A percentile compares a stretch with the other conserved stretches of the same genome.
Conservation (phyloP, 169 alveolate genomes). For the Babesia bovis region DNA sequence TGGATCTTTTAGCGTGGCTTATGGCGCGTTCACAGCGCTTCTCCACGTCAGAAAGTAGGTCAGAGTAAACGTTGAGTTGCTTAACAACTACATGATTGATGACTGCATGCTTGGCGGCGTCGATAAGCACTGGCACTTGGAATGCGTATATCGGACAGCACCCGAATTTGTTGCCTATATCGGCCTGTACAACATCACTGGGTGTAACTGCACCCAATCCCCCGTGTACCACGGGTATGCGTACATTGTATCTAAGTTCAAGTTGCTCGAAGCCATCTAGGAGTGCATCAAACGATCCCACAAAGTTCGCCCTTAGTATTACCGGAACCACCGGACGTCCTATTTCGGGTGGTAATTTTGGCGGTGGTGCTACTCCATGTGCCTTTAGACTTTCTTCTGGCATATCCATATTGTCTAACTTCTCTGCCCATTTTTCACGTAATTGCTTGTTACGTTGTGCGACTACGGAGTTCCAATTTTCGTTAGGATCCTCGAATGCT, state of each 20-base stretch:
- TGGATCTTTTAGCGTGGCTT: too few species aligned
- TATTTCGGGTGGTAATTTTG: constrained; percentile 57
- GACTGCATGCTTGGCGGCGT: constrained; percentile 81
- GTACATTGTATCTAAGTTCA: constrained; percentile 65
- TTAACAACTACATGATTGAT: constrained; percentile 74
- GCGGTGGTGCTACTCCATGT: constrained; percentile 47
- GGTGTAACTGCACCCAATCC: constrained; percentile 85
- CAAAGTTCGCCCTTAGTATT: constrained; percentile 77
- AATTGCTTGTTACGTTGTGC: constrained; percentile 69
- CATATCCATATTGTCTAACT: constrained; percentile 46
- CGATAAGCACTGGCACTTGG: constrained; percentile 80
- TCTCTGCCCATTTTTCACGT: constrained; percentile 70
- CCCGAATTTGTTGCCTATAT: constrained; percentile 77
- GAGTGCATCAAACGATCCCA: constrained; percentile 79
- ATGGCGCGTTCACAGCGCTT: constrained; percentile 52
- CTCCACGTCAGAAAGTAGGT: constrained; percentile 79
- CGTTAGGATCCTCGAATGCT: constrained; percentile 32
- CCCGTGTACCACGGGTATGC: constrained; percentile 84
- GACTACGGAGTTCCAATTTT: constrained; percentile 69
- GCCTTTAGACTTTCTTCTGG: constrained; percentile 32
- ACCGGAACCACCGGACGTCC: constrained; percentile 67
- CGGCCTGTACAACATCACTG: constrained; percentile 85
- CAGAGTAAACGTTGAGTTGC: constrained; percentile 80
- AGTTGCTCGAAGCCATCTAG: constrained; percentile 79
- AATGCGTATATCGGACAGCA: constrained; percentile 84